Evolutionary conservation across 2,329 filamentous ascomycete species (phyloP).

Genomic region (Penicillium corylophilum): DNA sequence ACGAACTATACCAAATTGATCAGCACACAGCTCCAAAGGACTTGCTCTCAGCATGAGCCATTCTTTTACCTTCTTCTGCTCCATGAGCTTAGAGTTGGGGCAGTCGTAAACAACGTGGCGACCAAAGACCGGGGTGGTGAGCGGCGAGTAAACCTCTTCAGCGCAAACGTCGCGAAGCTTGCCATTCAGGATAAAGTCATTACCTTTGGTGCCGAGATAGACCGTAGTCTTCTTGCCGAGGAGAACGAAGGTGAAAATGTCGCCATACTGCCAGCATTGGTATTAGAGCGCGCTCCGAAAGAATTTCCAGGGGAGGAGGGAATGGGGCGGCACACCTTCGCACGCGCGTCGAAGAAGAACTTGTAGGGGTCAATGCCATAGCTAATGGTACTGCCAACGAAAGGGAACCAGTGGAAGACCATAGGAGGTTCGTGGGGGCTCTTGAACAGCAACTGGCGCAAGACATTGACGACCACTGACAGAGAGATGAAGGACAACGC

Average conservation of each 20-base stretch:
- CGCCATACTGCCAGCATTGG: constrained; percentile 64
- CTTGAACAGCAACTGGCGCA: constrained; percentile 75
- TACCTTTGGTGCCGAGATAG: constrained; percentile 75
- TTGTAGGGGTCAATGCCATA: constrained; percentile 83
- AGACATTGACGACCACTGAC: constrained; percentile 73
- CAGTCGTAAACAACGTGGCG: constrained; percentile 88
- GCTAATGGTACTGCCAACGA: constrained; percentile 85
- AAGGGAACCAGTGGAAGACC: constrained; percentile 64
- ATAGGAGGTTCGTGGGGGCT: constrained; percentile 75
- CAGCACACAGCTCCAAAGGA: neutral
- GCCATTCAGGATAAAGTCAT: constrained; percentile 89
- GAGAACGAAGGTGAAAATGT: constrained; percentile 85
- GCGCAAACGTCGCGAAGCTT: constrained; percentile 87
- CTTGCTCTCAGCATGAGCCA: neutral
- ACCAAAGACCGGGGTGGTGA: constrained; percentile 72
- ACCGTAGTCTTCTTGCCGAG: constrained; percentile 89
- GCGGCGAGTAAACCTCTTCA: constrained; percentile 82
- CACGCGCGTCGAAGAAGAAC: constrained; percentile 64
- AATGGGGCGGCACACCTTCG: constrained; percentile 61
- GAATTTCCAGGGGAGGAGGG: neutral
- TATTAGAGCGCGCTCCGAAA: constrained; percentile 1
- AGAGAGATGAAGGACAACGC: constrained; percentile 51
- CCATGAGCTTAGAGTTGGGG: constrained; percentile 89
- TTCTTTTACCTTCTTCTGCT: constrained; percentile 79
- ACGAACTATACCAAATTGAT: constrained; percentile 49